Evolutionary conservation across 2,329 filamentous ascomycete species (phyloP).

Genomic region (Phialemoniopsis sp.): DNA sequence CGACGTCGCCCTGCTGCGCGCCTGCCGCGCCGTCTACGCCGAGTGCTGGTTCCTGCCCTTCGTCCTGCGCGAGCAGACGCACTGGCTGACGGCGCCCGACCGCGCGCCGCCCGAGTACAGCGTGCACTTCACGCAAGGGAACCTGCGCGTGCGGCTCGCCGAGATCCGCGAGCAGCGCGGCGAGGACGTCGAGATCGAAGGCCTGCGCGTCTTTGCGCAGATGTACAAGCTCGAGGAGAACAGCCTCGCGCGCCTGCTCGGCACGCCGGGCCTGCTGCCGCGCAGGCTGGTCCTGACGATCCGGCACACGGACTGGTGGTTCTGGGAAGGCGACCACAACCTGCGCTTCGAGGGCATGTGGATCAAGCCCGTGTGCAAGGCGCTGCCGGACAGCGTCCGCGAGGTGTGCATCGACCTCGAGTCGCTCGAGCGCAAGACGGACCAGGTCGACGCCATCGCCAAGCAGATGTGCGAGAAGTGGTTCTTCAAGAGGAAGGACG

Average conservation of each 20-base stretch:
- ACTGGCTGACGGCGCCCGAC: slow-evolving; percentile 25
- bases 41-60: slow-evolving; percentile 40
- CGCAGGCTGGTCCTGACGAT: slow-evolving; percentile 36
- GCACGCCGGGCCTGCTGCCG: slow-evolving; percentile 22
- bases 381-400: slow-evolving; percentile 24
- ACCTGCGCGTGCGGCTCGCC: slow-evolving; percentile 9
- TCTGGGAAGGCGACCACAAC: slow-evolving; percentile 30
- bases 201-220: slow-evolving; percentile 36
- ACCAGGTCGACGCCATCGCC: slow-evolving; percentile 39
- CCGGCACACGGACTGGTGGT: slow-evolving; percentile 45
- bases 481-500: slow-evolving; percentile 27
- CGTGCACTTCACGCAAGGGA: not conserved
- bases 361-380: slow-evolving; percentile 18
- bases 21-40: slow-evolving; percentile 34
- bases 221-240: slow-evolving; percentile 30
- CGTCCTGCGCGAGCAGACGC: slow-evolving; percentile 28
- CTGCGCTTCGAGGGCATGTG: slow-evolving; percentile 29
- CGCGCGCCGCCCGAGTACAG: slow-evolving; percentile 23
- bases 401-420: slow-evolving; percentile 42
- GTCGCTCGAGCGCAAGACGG: slow-evolving; percentile 37
- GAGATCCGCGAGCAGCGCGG: slow-evolving; percentile 13
- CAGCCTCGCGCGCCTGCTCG: slow-evolving; percentile 17
- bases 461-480: slow-evolving; percentile 25
- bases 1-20: slow-evolving; percentile 31
- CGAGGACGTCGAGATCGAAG: slow-evolving; percentile 18